Conservation (phyloP, 2,329 filamentous ascomycete genomes). For the Intubia oerlemansii region DNA sequence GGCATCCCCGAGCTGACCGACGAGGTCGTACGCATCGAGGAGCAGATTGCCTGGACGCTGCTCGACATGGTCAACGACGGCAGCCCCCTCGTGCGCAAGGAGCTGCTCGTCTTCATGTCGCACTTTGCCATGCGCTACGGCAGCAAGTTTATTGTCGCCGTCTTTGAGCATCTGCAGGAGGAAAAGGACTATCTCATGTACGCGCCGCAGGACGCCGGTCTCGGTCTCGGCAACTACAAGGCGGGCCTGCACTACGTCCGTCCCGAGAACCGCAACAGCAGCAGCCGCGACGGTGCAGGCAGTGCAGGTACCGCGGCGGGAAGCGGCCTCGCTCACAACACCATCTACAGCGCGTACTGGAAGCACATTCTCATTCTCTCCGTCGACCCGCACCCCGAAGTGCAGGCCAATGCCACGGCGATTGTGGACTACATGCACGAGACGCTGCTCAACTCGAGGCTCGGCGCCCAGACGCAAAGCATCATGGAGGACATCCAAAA, state of each 20-base stretch:
- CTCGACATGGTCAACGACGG: conserved; percentile 86
- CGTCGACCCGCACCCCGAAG: conserved; percentile 85
- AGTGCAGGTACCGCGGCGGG: conserved; percentile 18
- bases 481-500: conserved; percentile 54
- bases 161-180: conserved; percentile 75
- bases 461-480: conserved; percentile 47
- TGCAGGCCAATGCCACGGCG: conserved; percentile 65
- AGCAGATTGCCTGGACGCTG: conserved; percentile 72
- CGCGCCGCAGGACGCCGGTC: conserved; percentile 22
- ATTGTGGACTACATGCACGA: conserved; percentile 74
- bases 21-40: conserved; percentile 77
- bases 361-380: conserved; percentile 79
- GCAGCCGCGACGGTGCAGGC: conserved; percentile 33
- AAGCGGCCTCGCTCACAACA: conserved; percentile 59
- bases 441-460: conserved; percentile 52
- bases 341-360: conserved; percentile 85
- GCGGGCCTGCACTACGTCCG: conserved; percentile 41
- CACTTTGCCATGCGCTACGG: conserved; percentile 79
- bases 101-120: conserved; percentile 83
- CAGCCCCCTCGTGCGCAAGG: conserved; percentile 81
- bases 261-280: conserved; percentile 24
- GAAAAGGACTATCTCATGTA: conserved; percentile 49
- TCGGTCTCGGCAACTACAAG: conserved; percentile 29
- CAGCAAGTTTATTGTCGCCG: conserved; percentile 76
- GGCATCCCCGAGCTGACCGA: conserved; percentile 85